Evolutionary conservation across 192 early-diverging fungal species (phyloP).

Genomic region (Backusella tuberculispora): DNA sequence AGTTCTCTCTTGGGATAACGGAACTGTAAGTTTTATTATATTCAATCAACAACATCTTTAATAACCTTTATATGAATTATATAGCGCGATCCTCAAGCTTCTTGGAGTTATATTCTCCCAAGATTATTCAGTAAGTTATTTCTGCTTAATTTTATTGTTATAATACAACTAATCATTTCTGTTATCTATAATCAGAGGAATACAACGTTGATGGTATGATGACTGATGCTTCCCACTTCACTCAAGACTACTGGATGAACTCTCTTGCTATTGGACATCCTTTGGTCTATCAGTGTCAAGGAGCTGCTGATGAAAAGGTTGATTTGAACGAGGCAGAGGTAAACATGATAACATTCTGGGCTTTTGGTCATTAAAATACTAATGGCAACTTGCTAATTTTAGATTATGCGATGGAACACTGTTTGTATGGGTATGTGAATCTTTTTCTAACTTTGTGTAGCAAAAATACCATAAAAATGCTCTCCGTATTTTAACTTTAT

Average conservation of each 20-base stretch:
- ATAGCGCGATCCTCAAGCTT: constrained; percentile 30
- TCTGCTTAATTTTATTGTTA: too few relatives aligned
- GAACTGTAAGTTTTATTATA: constrained; percentile 23
- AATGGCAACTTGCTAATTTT: background rate
- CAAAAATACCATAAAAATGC: constrained; percentile 9
- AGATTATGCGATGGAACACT: constrained; percentile 28
- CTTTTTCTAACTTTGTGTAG: background rate
- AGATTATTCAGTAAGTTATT: constrained; percentile 28
- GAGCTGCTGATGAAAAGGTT: background rate
- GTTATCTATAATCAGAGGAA: constrained; percentile 19
- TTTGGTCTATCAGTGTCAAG: constrained; percentile 20
- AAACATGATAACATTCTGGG: background rate
- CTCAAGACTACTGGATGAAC: constrained; percentile 30
- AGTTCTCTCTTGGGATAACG: constrained; percentile 23
- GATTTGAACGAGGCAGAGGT: constrained; percentile 17
- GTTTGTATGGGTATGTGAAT: constrained; percentile 28
- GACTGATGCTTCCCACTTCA: constrained; percentile 23
- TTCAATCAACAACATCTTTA: background rate
- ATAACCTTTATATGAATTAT: background rate
- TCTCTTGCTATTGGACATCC: constrained; percentile 33
- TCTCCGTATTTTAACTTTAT: background rate
- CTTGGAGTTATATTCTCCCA: constrained; percentile 32
- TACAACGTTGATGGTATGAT: constrained; percentile 32
- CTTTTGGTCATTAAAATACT: background rate
- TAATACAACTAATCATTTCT: background rate